These are phyloP conservation scores for Fraxinus ornus DNA, from an alignment of 305 asterid genomes.

Conservation along the genomic window DNA sequence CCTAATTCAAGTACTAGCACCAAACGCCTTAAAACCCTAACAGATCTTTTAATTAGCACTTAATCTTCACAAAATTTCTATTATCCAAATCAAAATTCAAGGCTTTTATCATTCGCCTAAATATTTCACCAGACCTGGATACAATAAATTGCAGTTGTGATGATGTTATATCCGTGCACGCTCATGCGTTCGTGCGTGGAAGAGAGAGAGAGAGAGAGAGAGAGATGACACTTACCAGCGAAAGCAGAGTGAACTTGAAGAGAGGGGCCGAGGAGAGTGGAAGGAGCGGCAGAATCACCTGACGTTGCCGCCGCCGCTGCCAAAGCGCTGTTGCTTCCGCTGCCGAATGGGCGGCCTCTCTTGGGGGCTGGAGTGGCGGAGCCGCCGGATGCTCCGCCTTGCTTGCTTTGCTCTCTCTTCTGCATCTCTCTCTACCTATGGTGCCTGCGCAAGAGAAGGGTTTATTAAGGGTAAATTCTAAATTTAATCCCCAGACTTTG, in stretches of 20 bases:
- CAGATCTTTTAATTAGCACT: background rate
- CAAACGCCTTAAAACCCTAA: background rate
- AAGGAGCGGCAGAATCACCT: conserved; percentile 66
- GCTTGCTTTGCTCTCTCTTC: conserved; percentile 77
- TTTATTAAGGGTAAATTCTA: background rate
- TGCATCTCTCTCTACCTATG: conserved; percentile 49
- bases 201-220: background rate
- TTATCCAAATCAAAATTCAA: background rate
- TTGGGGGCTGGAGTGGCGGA: conserved; percentile 73
- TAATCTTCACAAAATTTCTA: background rate
- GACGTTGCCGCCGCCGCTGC: conserved; percentile 44
- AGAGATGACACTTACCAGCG: conserved; percentile 56
- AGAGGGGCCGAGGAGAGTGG: conserved; percentile 84
- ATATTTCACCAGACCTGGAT: conserved; percentile 4
- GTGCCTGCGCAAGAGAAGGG: background rate
- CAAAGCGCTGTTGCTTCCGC: conserved; percentile 50
- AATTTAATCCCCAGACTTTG: background rate
- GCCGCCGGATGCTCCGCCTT: conserved; percentile 62
- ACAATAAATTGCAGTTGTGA: background rate
- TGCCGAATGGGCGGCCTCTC: conserved; percentile 92
- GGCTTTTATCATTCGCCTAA: background rate
- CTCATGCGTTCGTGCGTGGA: background rate
- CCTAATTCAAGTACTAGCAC: background rate
- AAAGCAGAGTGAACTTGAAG: conserved; percentile 85
- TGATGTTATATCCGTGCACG: background rate